Evolutionary conservation across 768 basidiomycete species (phyloP).

Genomic region (Candolleomyces eurysporus): DNA sequence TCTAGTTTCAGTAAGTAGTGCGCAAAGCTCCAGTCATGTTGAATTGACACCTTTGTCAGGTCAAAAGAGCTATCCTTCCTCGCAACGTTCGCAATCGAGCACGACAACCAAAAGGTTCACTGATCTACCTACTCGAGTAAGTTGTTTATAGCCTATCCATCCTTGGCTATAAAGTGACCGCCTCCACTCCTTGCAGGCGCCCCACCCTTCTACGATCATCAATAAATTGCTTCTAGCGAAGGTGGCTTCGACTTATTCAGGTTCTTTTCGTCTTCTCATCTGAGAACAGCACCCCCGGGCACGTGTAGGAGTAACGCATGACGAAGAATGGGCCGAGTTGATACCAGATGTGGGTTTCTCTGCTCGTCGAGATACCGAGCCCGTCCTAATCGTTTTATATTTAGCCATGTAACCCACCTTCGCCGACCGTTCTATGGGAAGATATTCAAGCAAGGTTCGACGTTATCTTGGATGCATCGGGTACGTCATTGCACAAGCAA

Average conservation of each 20-base stretch:
- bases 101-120: neutral
- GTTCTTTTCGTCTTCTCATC: neutral
- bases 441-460: slow-evolving; percentile 5
- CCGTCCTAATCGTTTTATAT: neutral
- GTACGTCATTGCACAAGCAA: neutral
- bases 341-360: slow-evolving; percentile 2
- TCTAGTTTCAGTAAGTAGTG: slow-evolving; percentile 5
- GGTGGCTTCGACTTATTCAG: neutral
- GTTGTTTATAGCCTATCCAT: neutral
- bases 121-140: neutral
- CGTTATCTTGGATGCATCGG: slow-evolving; percentile 7
- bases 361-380: neutral
- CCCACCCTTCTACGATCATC: slow-evolving; percentile 4
- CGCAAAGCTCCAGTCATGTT: neutral
- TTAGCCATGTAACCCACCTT: neutral
- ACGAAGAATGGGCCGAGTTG: slow-evolving; percentile 10
- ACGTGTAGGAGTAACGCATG: slow-evolving; percentile 8
- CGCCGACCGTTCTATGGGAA: neutral
- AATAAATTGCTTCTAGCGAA: slow-evolving; percentile 7
- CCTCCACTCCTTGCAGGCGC: neutral
- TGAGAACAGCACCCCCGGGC: slow-evolving; percentile 5
- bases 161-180: neutral
- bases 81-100: neutral
- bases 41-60: neutral
- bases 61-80: slow-evolving; percentile 1